Evolutionary conservation across 1,284 basidiomycete species (phyloP), one percentile per base, ranked within the genome.

Genomic region (Mycena citricolor): DNA sequence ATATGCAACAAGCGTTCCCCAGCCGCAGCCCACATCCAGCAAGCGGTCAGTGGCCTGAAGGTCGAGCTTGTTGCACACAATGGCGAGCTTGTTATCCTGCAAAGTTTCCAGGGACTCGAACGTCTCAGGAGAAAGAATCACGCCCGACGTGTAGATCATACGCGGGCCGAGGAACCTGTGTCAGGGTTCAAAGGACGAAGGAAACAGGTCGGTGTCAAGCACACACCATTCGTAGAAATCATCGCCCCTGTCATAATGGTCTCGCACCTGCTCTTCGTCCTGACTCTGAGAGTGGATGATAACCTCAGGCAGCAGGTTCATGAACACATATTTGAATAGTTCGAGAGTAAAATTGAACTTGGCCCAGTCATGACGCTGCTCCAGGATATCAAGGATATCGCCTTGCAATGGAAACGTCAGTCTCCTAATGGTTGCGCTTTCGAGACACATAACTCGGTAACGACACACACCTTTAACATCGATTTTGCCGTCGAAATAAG

Each of bases 121-220:
- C 31, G 74, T 69, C 56, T 81, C 79, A 42, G 89, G 70, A 64
- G 90, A 85, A 22, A 76, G 73, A 52, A 98, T 81, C 48, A 99
- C 77, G 54, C 95, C 95, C 13, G 89, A 92, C 6, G 95, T 99
- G 70, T 99, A 99, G 61, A 99, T 83, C 93, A 97, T 97, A 53
- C 93, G 88, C 4, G 91, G 90, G 8, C 93, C 93, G 40, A 97
- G 78, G 81, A 95, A 97, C 87, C 83, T 85, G 52, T 4, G 44
- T 38, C 12, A 40, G 21, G 24, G 37, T 20, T n/a, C 32, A 22
- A 29, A 12, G 39, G 29, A 5, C 16, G 13, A 10, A 14, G 10
- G 16, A 20, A 20, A 34, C 25, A 4, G 24, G 13, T 11, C 32
- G 21, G 44, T 43, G 54, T 49, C 32, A 50, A 20, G 13, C 22